A percentile compares a stretch with the other conserved stretches of the same genome.
Evolutionary conservation across 2,329 filamentous ascomycete genomes (phyloP).

Genomic region (Claviceps pazoutovae): DNA sequence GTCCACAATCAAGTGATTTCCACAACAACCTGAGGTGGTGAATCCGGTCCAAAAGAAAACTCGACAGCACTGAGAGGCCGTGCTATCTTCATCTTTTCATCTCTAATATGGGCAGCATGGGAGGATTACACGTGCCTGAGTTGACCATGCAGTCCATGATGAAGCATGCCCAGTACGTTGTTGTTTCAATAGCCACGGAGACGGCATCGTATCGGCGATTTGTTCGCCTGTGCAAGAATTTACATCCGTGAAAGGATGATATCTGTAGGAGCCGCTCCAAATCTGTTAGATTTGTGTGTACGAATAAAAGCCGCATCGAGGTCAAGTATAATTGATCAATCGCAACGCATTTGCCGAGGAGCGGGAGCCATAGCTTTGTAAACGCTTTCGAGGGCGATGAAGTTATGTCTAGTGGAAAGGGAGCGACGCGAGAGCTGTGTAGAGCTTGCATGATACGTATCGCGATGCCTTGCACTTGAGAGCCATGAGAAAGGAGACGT

Average conservation of each 20-base stretch:
- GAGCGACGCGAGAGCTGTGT: conserved; percentile 15
- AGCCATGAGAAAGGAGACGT: neutral
- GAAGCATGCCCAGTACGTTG: conserved; percentile 32
- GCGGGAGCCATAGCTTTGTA: too few species aligned
- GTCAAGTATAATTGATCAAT: too few species aligned
- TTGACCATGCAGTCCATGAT: conserved; percentile 31
- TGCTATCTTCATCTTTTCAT: conserved; percentile 21
- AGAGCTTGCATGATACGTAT: conserved; percentile 25
- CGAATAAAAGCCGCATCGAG: too few species aligned
- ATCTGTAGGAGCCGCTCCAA: too few species aligned
- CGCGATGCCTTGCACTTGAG: conserved; percentile 17
- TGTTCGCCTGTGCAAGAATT: too few species aligned
- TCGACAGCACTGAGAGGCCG: conserved; percentile 21
- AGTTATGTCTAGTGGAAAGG: conserved; percentile 15
- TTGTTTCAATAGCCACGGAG: conserved; percentile 19
- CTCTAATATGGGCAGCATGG: conserved; percentile 21
- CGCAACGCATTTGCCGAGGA: too few species aligned
- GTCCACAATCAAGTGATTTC: conserved; percentile 2
- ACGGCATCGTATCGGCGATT: conserved; percentile 10
- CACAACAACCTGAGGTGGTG: conserved; percentile 3
- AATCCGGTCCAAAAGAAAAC: conserved; percentile 23
- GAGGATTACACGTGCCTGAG: conserved; percentile 25
- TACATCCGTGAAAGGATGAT: too few species aligned
- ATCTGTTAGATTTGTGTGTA: too few species aligned
- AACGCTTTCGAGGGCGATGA: neutral